Conservation (phyloP, 495 filamentous ascomycete genomes). For the Penicillium fimorum region DNA sequence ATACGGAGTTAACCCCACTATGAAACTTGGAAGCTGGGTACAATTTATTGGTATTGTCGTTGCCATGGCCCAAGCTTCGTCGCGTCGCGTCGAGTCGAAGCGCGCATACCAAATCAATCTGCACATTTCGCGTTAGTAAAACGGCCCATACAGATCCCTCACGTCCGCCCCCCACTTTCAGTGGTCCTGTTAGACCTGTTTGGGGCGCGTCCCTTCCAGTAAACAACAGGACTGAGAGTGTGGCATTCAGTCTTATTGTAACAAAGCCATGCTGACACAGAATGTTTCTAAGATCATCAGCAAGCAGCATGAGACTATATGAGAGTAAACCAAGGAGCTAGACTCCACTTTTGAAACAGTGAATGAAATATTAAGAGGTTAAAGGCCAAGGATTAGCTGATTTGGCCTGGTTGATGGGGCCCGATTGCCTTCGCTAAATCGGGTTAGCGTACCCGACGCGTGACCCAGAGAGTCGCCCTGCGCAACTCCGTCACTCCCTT, state of each 20-base stretch:
- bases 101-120: conserved; percentile 16
- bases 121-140: conserved; percentile 16
- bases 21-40: not conserved
- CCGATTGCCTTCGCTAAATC: conserved; percentile 15
- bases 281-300: not conserved
- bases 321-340: not conserved
- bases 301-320: conserved; percentile 4
- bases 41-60: conserved; percentile 5
- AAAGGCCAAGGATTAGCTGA: not conserved
- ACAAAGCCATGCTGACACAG: conserved; percentile 10
- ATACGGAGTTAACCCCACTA: not conserved
- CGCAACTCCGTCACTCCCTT: conserved; percentile 34
- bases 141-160: not conserved
- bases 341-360: not conserved
- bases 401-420: conserved; percentile 1
- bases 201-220: conserved; percentile 6
- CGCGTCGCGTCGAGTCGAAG: conserved; percentile 19
- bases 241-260: conserved; percentile 6
- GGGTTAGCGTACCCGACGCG: conserved; percentile 47
- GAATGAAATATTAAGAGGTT: not conserved
- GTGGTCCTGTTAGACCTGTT: not conserved
- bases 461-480: conserved; percentile 39
- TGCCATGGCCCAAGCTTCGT: conserved; percentile 25
- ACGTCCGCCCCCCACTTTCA: conserved; percentile 6
- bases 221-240: conserved; percentile 4